phyloP scores from a whole-genome alignment of 345 rosid genomes.

The Toxicodendron radicans region DNA sequence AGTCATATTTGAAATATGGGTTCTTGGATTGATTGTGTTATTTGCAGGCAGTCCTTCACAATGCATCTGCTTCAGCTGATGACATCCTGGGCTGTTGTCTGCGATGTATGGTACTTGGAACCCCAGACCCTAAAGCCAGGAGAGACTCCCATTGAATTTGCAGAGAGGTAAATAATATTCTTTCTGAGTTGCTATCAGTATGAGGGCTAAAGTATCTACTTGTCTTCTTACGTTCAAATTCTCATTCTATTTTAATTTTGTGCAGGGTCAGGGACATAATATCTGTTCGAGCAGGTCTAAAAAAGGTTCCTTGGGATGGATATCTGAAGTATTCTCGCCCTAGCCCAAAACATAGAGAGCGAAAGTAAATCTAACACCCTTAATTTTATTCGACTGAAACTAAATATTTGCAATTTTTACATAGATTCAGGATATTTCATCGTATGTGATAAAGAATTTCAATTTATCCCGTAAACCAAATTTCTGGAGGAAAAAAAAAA shows the following conservation, averaged over 20 bases:
- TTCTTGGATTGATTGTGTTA: slow-evolving; percentile 13
- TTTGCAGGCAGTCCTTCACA: slow-evolving; percentile 92
- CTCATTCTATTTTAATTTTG: slow-evolving; percentile 16
- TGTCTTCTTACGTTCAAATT: background rate
- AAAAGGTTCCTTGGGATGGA: slow-evolving; percentile 99
- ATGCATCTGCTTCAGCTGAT: slow-evolving; percentile 95
- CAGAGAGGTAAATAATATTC: slow-evolving; percentile 69
- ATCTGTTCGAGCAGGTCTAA: slow-evolving; percentile 88
- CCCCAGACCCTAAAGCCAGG: slow-evolving; percentile 84
- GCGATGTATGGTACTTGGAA: slow-evolving; percentile 99
- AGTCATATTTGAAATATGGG: slow-evolving; percentile 4
- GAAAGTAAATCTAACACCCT: slow-evolving; percentile 62
- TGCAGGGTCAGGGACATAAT: slow-evolving; percentile 90
- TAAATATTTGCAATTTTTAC: background rate
- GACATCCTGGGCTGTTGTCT: slow-evolving; percentile 99
- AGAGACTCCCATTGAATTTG: slow-evolving; percentile 93
- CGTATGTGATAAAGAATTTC: no score
- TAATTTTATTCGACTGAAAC: slow-evolving; percentile 6
- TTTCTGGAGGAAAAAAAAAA: no score
- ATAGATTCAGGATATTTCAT: background rate
- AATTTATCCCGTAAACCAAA: background rate
- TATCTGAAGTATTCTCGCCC: slow-evolving; percentile 94
- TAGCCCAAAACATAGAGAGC: slow-evolving; percentile 90
- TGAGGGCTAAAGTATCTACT: background rate
- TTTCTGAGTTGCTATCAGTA: slow-evolving; percentile 2